A percentile compares a stretch with the other conserved stretches of the same genome.
Conservation (phyloP, 768 basidiomycete genomes). For the Chalciporus chontae region DNA sequence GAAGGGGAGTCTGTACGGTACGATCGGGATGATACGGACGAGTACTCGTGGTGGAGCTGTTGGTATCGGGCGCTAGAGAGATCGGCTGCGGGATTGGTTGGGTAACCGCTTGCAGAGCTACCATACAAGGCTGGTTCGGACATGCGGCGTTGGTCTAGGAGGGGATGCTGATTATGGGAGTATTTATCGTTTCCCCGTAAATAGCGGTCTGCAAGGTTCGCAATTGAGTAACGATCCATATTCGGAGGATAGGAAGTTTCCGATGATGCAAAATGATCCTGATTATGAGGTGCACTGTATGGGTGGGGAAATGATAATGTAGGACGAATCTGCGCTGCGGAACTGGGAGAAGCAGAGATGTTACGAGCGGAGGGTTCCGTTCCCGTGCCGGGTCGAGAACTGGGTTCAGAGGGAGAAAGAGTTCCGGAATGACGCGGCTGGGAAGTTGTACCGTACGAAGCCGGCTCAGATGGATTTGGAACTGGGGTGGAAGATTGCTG, state of each 20-base stretch:
- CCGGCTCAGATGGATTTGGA: constrained; percentile 13
- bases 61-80: constrained; percentile 34
- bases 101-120: constrained; percentile 37
- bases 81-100: constrained; percentile 31
- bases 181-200: constrained; percentile 37
- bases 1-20: constrained; percentile 38
- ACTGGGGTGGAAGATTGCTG: constrained; percentile 11
- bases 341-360: constrained; percentile 39
- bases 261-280: constrained; percentile 43
- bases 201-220: constrained; percentile 39
- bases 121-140: constrained; percentile 58
- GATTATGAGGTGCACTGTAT: constrained; percentile 41
- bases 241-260: constrained; percentile 38
- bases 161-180: constrained; percentile 32
- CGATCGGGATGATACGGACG: constrained; percentile 32
- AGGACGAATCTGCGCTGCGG: constrained; percentile 40
- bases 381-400: not conserved
- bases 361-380: constrained; percentile 8
- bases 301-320: constrained; percentile 38
- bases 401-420: constrained; percentile 6
- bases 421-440: constrained; percentile 14
- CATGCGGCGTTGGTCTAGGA: constrained; percentile 63
- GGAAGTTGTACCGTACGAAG: constrained; percentile 18
- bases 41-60: constrained; percentile 42
- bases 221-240: constrained; percentile 39